Base-by-base conservation (phyloP, 768 basidiomycete species). In the Trametes punicea region DNA sequence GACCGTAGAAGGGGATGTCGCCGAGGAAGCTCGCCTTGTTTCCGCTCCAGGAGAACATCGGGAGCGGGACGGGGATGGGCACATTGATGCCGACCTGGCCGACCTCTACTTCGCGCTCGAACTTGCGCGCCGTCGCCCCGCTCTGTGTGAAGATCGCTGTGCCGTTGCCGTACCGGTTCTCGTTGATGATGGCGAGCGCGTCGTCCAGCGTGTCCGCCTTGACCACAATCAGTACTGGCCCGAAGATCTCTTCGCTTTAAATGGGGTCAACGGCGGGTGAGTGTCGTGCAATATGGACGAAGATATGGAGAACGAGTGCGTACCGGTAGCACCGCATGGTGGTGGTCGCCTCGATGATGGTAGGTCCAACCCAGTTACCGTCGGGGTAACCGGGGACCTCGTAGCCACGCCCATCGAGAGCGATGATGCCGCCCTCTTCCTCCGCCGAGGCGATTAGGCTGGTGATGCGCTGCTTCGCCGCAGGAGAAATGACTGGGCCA, bases 1-100 rank as follows among this genome's bases (percentile, higher is more conserved):
- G 89, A 26, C 95, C 95, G 64, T 97, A 97, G 75, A 97, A 95
- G 4, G 87, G 85, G 41, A 93, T 82, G 66, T 95, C 91, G 21
- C 93, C 93, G 52, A 94, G 73, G 64, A 83, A 83, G 64, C 88
- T 91, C 36, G 76, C 85, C 78, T 94, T 96, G 75, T 94, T 96
- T 25, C 97, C 96, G 64, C 90, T 93, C 93, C 93, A 96, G 26
- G 92, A 83, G 75, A 97, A 98, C 90, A 97, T 95, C 15, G 89
- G 88, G 53, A 88, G 73, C 41, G 96, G 96, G 5, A 99, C 96
- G 13, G 93, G 90, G 47, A 93, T 93, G 3, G 91, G 90, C 8
- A 94, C 87, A 68, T 95, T 98, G 70, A 98, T 84, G 40, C 96
- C 96, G 65, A 99, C 83, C 71, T 91, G 93, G 21, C 94, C 94